Evolutionary conservation across 2,329 filamentous ascomycete genomes (phyloP).

Genomic region (Sporothrix pallida): DNA sequence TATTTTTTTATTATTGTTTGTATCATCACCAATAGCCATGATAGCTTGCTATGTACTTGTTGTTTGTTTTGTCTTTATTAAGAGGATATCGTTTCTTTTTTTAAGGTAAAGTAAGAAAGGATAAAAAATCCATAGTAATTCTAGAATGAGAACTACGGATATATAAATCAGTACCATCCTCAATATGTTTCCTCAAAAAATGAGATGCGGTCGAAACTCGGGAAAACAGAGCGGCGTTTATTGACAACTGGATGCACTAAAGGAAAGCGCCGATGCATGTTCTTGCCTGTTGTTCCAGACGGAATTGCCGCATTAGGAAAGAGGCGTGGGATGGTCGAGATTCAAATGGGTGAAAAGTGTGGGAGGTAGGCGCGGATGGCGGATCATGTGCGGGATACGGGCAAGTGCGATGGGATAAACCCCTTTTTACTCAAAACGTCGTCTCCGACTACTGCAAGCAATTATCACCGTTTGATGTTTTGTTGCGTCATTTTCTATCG

Average conservation of each 20-base stretch:
- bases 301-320: conserved; percentile 17
- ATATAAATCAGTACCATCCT: too few relatives aligned
- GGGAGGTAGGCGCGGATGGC: conserved; percentile 20
- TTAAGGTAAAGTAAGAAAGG: too few relatives aligned
- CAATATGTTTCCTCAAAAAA: neutral
- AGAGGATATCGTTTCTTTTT: too few relatives aligned
- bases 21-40: too few relatives aligned
- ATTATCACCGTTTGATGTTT: neutral
- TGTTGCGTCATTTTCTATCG: conserved; percentile 25
- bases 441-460: conserved; percentile 5
- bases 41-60: too few relatives aligned
- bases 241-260: neutral
- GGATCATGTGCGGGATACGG: neutral
- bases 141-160: neutral
- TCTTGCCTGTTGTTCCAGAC: neutral
- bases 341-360: neutral
- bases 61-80: too few relatives aligned
- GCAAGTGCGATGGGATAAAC: conserved; percentile 10
- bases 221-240: neutral
- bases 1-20: too few relatives aligned
- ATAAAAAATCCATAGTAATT: neutral
- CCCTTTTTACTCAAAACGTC: neutral
- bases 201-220: neutral
- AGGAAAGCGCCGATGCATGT: neutral
- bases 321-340: neutral